Conservation (phyloP, 2,329 filamentous ascomycete genomes). For the Teratosphaeria destructans region DNA sequence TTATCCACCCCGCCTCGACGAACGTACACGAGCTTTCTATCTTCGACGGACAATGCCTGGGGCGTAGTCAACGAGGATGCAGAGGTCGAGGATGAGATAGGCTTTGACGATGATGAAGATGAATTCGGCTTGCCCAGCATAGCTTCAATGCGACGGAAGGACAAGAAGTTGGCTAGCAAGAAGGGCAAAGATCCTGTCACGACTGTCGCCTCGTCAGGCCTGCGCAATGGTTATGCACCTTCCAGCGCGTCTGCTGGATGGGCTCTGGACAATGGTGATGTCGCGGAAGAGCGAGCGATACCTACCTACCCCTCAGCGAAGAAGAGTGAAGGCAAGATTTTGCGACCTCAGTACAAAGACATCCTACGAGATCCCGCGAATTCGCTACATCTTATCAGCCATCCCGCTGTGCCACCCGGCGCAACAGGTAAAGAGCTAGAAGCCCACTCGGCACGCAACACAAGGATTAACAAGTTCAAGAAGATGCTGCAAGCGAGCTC, state of each 20-base stretch:
- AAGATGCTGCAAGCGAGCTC: conserved; percentile 85
- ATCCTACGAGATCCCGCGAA: conserved; percentile 81
- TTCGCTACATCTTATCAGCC: conserved; percentile 84
- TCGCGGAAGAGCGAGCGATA: conserved; percentile 69
- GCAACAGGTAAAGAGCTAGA: conserved; percentile 77
- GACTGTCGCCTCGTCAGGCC: background rate
- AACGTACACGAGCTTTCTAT: conserved; percentile 71
- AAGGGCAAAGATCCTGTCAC: conserved; percentile 38
- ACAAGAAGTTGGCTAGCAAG: conserved; percentile 34
- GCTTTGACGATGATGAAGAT: conserved; percentile 78
- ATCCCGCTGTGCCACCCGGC: conserved; percentile 62
- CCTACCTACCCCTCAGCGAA: conserved; percentile 79
- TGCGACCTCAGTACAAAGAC: conserved; percentile 95
- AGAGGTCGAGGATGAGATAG: conserved; percentile 62
- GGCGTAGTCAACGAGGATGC: conserved; percentile 53
- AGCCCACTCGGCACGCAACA: conserved; percentile 74
- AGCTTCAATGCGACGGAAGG: conserved; percentile 76
- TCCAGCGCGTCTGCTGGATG: conserved; percentile 20
- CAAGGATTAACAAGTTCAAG: conserved; percentile 98
- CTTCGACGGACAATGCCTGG: conserved; percentile 76
- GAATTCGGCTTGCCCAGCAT: conserved; percentile 92
- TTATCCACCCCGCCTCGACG: conserved; percentile 50
- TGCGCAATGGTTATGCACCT: conserved; percentile 9
- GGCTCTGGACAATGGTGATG: conserved; percentile 82
- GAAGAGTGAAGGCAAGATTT: conserved; percentile 83